These are phyloP conservation scores for Pseudogymnoascus pannorum DNA, from an alignment of 2,329 filamentous ascomycete species.

Conservation along the genomic window DNA sequence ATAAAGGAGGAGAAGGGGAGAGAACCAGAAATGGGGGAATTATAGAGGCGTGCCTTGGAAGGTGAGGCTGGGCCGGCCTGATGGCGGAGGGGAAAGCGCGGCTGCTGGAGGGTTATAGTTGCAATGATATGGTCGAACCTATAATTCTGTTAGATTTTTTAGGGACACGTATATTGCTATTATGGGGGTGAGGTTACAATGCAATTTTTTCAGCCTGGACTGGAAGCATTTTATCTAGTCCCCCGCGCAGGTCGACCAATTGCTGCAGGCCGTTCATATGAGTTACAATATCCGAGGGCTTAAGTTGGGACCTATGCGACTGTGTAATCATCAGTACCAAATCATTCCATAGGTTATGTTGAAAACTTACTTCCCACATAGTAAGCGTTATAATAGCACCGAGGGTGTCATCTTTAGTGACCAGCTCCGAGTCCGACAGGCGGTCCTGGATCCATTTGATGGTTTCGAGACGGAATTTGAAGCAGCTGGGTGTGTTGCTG, in stretches of 20 bases:
- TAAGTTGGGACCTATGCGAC: conserved; percentile 13
- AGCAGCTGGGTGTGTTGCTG: conserved; percentile 14
- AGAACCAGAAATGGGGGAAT: conserved; percentile 10
- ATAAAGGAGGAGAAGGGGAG: conserved; percentile 2
- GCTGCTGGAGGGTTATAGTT: conserved; percentile 13
- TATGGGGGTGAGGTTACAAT: conserved; percentile 9
- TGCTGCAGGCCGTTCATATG: conserved; percentile 17
- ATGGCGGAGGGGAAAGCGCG: conserved; percentile 15
- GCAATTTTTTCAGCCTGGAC: conserved; percentile 15
- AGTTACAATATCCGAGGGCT: conserved; percentile 14
- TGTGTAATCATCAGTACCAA: conserved; percentile 4
- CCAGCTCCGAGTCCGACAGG: conserved; percentile 11
- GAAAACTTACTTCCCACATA: conserved; percentile 17
- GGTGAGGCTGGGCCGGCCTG: conserved; percentile 5
- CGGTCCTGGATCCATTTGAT: conserved; percentile 16
- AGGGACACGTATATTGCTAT: background rate
- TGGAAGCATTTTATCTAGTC: conserved; percentile 11
- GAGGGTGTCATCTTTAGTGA: conserved; percentile 13
- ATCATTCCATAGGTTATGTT: conserved; percentile 1
- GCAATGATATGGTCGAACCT: conserved; percentile 17
- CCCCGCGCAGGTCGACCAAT: conserved; percentile 14
- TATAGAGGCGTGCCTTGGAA: background rate
- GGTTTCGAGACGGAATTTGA: conserved; percentile 15
- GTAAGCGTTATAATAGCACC: conserved; percentile 17
- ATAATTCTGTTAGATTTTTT: background rate